Base-by-base conservation (phyloP, 441 rosid species). In the Syzygium syzygioides region DNA sequence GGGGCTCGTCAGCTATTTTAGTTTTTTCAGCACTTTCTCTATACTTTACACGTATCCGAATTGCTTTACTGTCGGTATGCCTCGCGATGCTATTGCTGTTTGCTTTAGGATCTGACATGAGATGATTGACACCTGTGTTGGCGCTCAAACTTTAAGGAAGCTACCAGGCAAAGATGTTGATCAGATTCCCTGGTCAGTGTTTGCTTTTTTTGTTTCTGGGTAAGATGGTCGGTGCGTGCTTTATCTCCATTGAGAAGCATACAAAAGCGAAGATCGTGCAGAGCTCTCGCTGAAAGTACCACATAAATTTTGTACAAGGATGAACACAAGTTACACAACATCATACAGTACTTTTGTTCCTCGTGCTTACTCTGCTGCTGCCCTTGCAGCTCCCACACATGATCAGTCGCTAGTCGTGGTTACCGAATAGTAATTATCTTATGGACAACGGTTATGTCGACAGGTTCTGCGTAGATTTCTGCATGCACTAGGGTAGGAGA, bases 21-120 rank as follows among this genome's bases (percentile, higher is more conserved):
- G 98, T 97, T 80, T 98, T 95, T 91, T 96, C 99, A 57, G 99
- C 98, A 4, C 95, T 98, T 79, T 94, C 99, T 68, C 92, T 98
- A 87, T 95, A 96, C 91, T 95, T 96, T 92, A 93, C 94, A 94
- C 94, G 93, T 59, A 88, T 95, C 88, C 91, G 87, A 88, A 95
- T 98, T 56, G 96, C 98, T 20, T 93, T 97, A 90, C 87, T 94
- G 92, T 91, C 96, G 87, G 95, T 93, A 53, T 95, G 94, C 90
- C 87, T 97, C 55, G 90, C 96, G 55, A 89, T 95, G 93, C 93
- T 96, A 19, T 89, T 97, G 87, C 95, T 59, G 48, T 45, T 41
- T 45, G 48, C 48, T 52, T 41, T 52, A 60, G 52, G 90, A 34
- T 68, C 48, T 86, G 87, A 85, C 57, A 76, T 37, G 86, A 34